phyloP scores from a whole-genome alignment of 2,329 filamentous ascomycete genomes.

The Peltaster fructicola region DNA sequence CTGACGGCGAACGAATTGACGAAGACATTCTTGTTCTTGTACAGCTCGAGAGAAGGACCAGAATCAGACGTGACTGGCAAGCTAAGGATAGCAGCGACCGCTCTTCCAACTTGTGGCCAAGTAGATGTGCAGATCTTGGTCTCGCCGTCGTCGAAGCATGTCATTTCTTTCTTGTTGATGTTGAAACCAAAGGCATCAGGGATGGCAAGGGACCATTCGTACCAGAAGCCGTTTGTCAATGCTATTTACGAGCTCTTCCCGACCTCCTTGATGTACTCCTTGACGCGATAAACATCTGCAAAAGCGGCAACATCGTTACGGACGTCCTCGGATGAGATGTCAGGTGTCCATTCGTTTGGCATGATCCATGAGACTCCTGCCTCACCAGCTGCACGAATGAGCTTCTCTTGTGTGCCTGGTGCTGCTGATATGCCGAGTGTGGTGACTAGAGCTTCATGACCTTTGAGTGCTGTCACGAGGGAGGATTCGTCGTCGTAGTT shows the following conservation, averaged over 20 bases:
- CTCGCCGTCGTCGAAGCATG: conserved; percentile 37
- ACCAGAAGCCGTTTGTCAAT: conserved; percentile 17
- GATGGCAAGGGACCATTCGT: conserved; percentile 21
- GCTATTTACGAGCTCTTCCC: conserved; percentile 14
- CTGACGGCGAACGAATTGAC: conserved; percentile 39
- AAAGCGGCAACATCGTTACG: conserved; percentile 9
- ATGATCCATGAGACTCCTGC: conserved; percentile 23
- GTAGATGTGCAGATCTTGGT: conserved; percentile 41
- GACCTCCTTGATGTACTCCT: conserved; percentile 12
- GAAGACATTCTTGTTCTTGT: conserved; percentile 33
- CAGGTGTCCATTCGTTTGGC: conserved; percentile 22
- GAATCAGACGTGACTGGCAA: conserved; percentile 22
- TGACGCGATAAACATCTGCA: conserved; percentile 3
- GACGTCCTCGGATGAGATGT: conserved; percentile 12
- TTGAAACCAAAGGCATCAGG: conserved; percentile 21
- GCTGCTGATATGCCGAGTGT: conserved; percentile 19
- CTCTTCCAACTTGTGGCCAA: conserved; percentile 37
- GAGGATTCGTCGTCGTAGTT: conserved; percentile 30
- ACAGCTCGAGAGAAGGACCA: conserved; percentile 25
- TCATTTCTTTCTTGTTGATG: conserved; percentile 14
- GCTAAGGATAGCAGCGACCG: conserved; percentile 28
- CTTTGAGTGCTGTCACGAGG: conserved; percentile 19
- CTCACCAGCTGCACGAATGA: conserved; percentile 20
- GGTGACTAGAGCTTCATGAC: conserved; percentile 23
- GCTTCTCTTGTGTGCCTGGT: conserved; percentile 13